These are phyloP conservation scores for Huntiella decipiens DNA, from an alignment of 2,329 filamentous ascomycete species.

Conservation along the genomic window DNA sequence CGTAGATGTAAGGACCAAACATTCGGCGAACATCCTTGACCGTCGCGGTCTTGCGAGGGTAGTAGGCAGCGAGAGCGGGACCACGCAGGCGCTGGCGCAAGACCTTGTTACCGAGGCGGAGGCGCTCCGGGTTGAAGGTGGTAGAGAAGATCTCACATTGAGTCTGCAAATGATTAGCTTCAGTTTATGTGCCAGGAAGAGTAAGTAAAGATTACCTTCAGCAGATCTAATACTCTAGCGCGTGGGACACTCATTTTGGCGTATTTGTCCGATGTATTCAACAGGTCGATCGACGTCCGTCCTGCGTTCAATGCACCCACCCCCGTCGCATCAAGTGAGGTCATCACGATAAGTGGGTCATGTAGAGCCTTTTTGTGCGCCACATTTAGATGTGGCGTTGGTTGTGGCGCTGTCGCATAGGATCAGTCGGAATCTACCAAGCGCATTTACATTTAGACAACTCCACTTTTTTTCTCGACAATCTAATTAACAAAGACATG, in stretches of 20 bases:
- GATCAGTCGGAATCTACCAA: not conserved
- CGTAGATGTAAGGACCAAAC: conserved; percentile 46
- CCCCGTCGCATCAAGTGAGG: conserved; percentile 1
- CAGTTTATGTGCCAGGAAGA: not conserved
- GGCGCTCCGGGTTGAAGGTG: conserved; percentile 68
- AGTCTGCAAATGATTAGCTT: conserved; percentile 32
- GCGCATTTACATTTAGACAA: no score
- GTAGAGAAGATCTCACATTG: conserved; percentile 86
- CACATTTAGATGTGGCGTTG: conserved; percentile 3
- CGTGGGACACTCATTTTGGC: conserved; percentile 43
- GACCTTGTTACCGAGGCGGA: conserved; percentile 79
- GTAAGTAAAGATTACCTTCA: conserved; percentile 42
- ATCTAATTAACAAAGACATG: no score
- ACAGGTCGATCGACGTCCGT: not conserved
- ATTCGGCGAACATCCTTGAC: conserved; percentile 54
- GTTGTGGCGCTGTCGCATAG: conserved; percentile 8
- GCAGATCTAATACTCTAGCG: conserved; percentile 46
- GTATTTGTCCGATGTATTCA: conserved; percentile 8
- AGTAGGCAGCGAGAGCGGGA: conserved; percentile 70
- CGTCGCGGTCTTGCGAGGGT: conserved; percentile 55
- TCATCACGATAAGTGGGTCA: conserved; percentile 11
- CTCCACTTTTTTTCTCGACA: no score
- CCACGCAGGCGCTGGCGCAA: conserved; percentile 74
- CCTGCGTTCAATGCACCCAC: conserved; percentile 11
- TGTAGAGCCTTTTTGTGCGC: conserved; percentile 1